Base-by-base conservation (phyloP, 1,284 basidiomycete species). In the Tausonia pullulans region DNA sequence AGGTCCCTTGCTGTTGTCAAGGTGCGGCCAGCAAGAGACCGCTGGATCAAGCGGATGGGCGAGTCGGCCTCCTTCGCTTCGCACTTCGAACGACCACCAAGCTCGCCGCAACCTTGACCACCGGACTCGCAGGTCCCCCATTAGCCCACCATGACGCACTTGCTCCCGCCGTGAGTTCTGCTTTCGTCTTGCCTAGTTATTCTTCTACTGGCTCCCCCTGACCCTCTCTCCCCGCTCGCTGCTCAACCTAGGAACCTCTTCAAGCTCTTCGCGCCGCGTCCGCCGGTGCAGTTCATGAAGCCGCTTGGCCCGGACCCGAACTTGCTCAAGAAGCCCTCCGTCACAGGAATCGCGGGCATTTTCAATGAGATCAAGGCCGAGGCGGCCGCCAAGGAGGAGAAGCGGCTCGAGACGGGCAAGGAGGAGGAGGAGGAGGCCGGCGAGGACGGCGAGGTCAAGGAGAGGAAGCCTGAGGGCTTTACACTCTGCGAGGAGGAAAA, bases 201-300 rank as follows among this genome's bases (percentile, higher is more conserved):
- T 27, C 27, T 27, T 27, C 27, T 27, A 27, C 27, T 27, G 27
- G 27, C 27, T 27, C 56, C 9, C 41, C 60, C 60, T 62, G 50
- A 58, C 56, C 53, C 53, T 11, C 11, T 55, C n/a, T 55, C 49
- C 8, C n/a, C 58, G 50, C 79, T 79, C 77, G 92, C 90, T 7
- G 87, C 92, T 77, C 81, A 94, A 51, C 82, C 93, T 5, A 90
- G 91, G 8, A 95, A 96, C 76, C 84, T 97, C 60, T 84, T 96
- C 74, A 90, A 92, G 76, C 86, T 97, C 69, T 97, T 97, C 74
- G 87, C 91, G 0, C 92, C 93, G 13, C 85, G 93, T 14, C 89
- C 92, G 1, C 88, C 87, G 3, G 81, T 95, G 1, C 87, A 87
- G 0, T 96, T 91, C 74, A 74, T 85, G 51, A 86, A 90, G 44